Conservation (phyloP, 768 basidiomycete genomes). For the Russula emetica region DNA sequence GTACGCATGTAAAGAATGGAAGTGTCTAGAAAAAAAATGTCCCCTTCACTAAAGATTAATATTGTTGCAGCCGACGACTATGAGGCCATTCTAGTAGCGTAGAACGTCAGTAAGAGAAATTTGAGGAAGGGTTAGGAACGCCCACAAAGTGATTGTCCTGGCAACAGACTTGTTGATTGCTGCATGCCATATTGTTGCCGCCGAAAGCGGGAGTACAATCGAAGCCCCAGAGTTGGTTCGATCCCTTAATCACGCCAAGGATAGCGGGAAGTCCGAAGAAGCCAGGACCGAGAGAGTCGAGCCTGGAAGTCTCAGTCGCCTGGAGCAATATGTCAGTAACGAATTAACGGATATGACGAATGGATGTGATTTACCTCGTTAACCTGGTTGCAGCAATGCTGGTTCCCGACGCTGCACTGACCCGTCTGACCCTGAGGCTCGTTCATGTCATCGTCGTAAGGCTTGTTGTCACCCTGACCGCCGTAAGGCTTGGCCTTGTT, state of each 20-base stretch:
- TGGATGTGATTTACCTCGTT: background rate
- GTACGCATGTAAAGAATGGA: slow-evolving; percentile 7
- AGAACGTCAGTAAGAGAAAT: background rate
- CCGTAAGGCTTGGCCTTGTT: background rate
- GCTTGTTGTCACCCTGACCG: background rate
- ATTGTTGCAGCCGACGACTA: slow-evolving; percentile 1
- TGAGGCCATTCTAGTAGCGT: background rate
- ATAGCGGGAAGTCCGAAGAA: background rate
- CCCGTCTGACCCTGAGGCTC: background rate
- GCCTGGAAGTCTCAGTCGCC: background rate
- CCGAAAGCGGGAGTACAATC: background rate
- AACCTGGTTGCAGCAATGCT: slow-evolving; percentile 3
- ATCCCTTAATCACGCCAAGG: background rate
- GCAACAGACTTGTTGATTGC: background rate
- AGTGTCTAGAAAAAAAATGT: slow-evolving; percentile 11
- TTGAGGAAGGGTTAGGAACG: background rate
- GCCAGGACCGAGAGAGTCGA: background rate
- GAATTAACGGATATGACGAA: background rate
- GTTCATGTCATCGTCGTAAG: background rate
- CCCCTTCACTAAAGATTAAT: background rate
- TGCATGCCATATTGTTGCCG: background rate
- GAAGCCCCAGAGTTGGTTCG: background rate
- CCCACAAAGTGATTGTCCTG: background rate
- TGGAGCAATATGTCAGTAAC: background rate
- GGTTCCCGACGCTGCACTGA: background rate